Percentiles rank a stretch among this genome's conserved stretches.
phyloP scores from a whole-genome alignment of 2,329 filamentous ascomycete species.

The Fusarium protoensiforme region DNA sequence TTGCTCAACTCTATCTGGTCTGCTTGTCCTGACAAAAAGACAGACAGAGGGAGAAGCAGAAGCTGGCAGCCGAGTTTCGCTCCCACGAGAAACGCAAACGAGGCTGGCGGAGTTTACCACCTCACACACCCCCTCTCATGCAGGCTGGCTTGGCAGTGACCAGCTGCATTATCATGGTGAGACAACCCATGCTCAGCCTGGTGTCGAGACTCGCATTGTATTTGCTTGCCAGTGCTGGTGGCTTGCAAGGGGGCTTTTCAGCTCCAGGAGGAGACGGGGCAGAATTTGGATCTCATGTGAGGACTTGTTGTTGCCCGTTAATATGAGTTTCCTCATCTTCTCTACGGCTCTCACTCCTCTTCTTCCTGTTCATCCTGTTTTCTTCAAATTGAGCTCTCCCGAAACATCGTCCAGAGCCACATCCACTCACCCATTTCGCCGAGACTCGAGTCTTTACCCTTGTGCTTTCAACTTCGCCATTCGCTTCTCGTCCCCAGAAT shows the following conservation, averaged over 20 bases:
- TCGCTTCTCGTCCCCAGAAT: too few relatives aligned
- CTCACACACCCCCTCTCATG: neutral
- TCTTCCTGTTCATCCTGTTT: neutral
- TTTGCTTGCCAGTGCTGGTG: constrained; percentile 4
- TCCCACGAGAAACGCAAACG: neutral
- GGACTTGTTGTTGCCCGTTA: neutral
- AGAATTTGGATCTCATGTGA: neutral
- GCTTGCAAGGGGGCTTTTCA: constrained; percentile 14
- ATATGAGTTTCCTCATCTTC: neutral
- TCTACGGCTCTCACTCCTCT: neutral
- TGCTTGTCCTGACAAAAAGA: neutral
- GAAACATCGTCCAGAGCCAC: too few relatives aligned
- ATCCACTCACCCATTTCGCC: too few relatives aligned
- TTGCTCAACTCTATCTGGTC: neutral
- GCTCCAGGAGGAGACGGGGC: neutral
- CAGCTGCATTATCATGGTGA: neutral
- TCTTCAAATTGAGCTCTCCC: neutral
- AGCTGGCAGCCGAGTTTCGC: neutral
- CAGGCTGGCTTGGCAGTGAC: neutral
- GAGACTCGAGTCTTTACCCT: too few relatives aligned
- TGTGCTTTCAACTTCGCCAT: too few relatives aligned
- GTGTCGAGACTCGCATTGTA: constrained; percentile 2
- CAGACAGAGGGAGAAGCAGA: neutral
- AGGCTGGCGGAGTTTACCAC: neutral
- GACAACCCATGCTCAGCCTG: neutral